Conservation (phyloP, 2,329 filamentous ascomycete species). For the Parasarocladium wereldwijsianum region DNA sequence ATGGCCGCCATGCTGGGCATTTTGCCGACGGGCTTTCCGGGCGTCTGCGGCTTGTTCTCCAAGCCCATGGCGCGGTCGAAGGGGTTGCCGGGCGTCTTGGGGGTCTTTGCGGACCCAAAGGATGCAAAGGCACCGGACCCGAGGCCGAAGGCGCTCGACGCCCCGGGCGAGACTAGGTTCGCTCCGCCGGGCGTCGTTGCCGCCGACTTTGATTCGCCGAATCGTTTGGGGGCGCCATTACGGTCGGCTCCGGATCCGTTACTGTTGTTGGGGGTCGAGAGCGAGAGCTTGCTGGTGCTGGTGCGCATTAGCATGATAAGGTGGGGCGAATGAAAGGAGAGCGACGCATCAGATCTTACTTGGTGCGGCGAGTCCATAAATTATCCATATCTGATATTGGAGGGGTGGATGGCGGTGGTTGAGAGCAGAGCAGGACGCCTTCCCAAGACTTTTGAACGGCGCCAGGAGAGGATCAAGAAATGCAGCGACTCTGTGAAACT, state of each 20-base stretch:
- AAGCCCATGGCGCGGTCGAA: conserved; percentile 59
- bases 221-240: conserved; percentile 54
- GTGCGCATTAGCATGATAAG: conserved; percentile 7
- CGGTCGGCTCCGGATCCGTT: conserved; percentile 42
- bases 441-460: too few species aligned
- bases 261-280: conserved; percentile 54
- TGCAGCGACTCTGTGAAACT: too few species aligned
- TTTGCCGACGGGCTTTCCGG: conserved; percentile 14
- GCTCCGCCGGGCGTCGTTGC: conserved; percentile 54
- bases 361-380: conserved; percentile 70
- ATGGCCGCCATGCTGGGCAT: conserved; percentile 28
- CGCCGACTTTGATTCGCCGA: conserved; percentile 62
- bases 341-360: conserved; percentile 38
- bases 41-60: conserved; percentile 17
- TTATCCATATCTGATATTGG: conserved; percentile 37
- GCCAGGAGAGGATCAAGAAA: too few species aligned
- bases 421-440: not conserved
- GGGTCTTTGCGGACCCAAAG: conserved; percentile 67
- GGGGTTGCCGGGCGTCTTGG: conserved; percentile 68
- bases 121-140: conserved; percentile 93
- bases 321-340: conserved; percentile 4
- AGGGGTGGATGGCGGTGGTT: not conserved
- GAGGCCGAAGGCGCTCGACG: conserved; percentile 81
- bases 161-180: conserved; percentile 62
- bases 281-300: conserved; percentile 80